phyloP scores from a whole-genome alignment of 2,329 filamentous ascomycete species.

The Botryotinia globosa region DNA sequence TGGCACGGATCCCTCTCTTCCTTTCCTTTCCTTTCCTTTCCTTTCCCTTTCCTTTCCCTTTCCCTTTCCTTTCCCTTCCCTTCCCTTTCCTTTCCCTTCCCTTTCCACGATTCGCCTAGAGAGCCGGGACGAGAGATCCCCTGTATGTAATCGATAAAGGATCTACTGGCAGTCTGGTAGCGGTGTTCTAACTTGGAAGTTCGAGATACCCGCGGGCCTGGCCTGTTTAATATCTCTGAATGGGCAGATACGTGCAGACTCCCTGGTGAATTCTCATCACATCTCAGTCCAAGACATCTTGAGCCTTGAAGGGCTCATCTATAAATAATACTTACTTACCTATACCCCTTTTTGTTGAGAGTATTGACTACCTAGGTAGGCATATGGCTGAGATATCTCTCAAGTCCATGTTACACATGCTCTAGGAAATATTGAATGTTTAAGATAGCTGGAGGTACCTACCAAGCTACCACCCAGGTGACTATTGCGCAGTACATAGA shows the following conservation, averaged over 20 bases:
- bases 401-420: slow-evolving; percentile 2
- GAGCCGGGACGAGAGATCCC: neutral
- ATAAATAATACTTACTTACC: neutral
- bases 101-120: neutral
- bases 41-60: neutral
- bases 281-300: neutral
- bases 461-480: neutral
- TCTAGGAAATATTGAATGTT: neutral
- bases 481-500: neutral
- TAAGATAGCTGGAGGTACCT: neutral
- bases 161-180: neutral
- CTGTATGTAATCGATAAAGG: neutral
- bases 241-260: no score
- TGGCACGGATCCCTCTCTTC: neutral
- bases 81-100: neutral
- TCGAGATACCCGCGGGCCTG: neutral
- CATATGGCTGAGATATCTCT: neutral
- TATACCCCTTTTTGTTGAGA: neutral
- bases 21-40: neutral
- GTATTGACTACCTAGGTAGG: neutral
- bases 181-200: neutral
- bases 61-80: neutral
- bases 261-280: neutral
- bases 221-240: neutral
- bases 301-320: neutral